phyloP scores from a whole-genome alignment of 2,329 filamentous ascomycete species.

The Neospermospora avenae region DNA sequence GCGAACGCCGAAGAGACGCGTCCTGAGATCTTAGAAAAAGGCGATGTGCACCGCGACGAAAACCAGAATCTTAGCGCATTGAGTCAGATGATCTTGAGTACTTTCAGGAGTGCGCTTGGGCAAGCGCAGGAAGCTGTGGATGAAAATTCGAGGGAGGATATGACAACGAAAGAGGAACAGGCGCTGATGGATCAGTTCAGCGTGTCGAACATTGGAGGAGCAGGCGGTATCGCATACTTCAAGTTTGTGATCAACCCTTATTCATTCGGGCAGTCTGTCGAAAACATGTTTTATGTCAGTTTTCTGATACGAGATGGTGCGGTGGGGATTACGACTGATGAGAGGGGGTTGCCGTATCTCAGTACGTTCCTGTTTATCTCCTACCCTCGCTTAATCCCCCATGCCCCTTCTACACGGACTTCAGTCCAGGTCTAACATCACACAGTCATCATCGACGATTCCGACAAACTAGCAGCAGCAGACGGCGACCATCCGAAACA shows the following conservation, averaged over 20 bases:
- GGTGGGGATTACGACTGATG: conserved; percentile 70
- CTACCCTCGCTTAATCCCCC: background rate
- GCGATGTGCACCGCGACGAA: conserved; percentile 70
- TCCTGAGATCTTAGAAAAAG: conserved; percentile 72
- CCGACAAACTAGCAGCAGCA: conserved; percentile 24
- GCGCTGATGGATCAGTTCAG: conserved; percentile 62
- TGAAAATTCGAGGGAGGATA: conserved; percentile 43
- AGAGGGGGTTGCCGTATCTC: conserved; percentile 71
- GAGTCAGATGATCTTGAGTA: conserved; percentile 69
- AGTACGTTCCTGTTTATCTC: conserved; percentile 45
- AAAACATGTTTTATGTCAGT: conserved; percentile 95
- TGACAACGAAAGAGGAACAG: conserved; percentile 43
- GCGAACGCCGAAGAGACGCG: conserved; percentile 67
- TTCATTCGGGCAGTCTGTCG: conserved; percentile 91
- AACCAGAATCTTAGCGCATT: conserved; percentile 76
- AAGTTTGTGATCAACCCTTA: conserved; percentile 85
- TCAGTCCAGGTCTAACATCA: conserved; percentile 23
- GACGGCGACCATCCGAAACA: conserved; percentile 59
- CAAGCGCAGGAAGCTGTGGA: conserved; percentile 33
- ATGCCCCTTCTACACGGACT: conserved; percentile 34
- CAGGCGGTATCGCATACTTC: conserved; percentile 74
- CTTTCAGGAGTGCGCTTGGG: background rate
- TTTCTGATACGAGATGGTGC: conserved; percentile 88
- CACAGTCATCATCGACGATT: conserved; percentile 12
- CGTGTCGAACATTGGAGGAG: conserved; percentile 49